Conservation (phyloP, 2,329 filamentous ascomycete species). For the Ceratocystiopsis minuta region DNA sequence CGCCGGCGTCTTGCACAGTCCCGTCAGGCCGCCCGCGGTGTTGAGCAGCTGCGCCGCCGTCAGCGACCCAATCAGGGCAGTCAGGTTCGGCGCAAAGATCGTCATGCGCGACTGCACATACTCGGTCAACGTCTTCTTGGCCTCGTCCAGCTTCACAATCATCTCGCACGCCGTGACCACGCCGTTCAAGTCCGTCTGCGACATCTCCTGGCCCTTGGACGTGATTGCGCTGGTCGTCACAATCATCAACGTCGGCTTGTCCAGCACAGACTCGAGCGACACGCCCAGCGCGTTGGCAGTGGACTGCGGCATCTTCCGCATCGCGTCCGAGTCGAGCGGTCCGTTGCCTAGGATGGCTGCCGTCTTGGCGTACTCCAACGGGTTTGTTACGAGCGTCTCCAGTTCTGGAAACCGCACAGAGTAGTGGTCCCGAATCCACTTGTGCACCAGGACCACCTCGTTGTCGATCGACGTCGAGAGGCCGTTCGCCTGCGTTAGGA, state of each 20-base stretch:
- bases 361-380: conserved; percentile 87
- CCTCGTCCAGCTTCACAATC: conserved; percentile 70
- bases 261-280: conserved; percentile 62
- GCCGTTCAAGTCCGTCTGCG: conserved; percentile 52
- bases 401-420: conserved; percentile 85
- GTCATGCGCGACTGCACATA: conserved; percentile 97
- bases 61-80: conserved; percentile 73
- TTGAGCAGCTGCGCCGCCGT: conserved; percentile 96
- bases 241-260: conserved; percentile 84
- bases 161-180: conserved; percentile 71
- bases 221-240: conserved; percentile 89
- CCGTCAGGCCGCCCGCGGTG: conserved; percentile 72
- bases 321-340: conserved; percentile 62
- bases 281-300: conserved; percentile 61
- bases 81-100: conserved; percentile 86
- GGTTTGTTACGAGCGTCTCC: conserved; percentile 75
- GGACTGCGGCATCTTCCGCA: conserved; percentile 61
- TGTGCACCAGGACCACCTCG: conserved; percentile 85
- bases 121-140: conserved; percentile 72
- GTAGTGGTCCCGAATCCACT: conserved; percentile 92
- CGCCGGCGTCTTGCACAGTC: conserved; percentile 77
- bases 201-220: conserved; percentile 64
- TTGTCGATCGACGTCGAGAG: conserved; percentile 85
- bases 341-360: conserved; percentile 87
- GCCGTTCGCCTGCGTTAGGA: conserved; percentile 74